These are phyloP conservation scores for Dictyostelium citrinum DNA, from an alignment of 78 protist genomes.

Conservation along the genomic window DNA sequence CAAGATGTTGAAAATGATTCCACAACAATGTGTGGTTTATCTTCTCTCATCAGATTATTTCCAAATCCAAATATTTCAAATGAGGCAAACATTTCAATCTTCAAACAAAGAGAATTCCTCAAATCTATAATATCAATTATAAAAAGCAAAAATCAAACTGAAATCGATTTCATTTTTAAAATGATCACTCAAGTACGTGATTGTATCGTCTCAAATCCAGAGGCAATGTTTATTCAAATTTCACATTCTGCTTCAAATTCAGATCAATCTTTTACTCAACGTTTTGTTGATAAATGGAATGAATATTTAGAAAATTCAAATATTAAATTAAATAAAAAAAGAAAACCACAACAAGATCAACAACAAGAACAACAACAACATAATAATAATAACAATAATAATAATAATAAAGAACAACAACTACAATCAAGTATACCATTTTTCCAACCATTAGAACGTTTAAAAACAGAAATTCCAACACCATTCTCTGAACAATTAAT, in stretches of 20 bases:
- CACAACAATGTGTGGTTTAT: neutral
- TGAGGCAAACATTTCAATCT: constrained; percentile 5
- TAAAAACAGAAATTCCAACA: neutral
- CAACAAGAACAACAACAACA: neutral
- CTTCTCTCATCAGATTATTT: neutral
- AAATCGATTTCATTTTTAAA: neutral
- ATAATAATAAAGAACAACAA: too few relatives aligned
- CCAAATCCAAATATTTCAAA: neutral
- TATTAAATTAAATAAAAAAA: neutral
- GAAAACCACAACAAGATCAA: neutral
- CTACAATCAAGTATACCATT: neutral
- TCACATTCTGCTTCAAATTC: neutral
- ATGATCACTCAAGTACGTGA: neutral
- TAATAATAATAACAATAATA: neutral
- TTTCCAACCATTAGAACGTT: constrained; percentile 19
- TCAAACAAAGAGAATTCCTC: constrained; percentile 14
- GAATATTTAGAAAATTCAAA: neutral
- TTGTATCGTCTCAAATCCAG: neutral
- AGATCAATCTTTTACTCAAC: neutral
- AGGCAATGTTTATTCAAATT: constrained; percentile 16
- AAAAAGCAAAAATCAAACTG: neutral
- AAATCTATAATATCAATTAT: neutral
- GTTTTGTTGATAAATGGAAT: neutral
- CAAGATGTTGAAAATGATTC: constrained; percentile 6
- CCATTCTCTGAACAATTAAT: neutral